phyloP scores from a whole-genome alignment of 352 stramenopile species.

The Globisporangium uncinulatum region DNA sequence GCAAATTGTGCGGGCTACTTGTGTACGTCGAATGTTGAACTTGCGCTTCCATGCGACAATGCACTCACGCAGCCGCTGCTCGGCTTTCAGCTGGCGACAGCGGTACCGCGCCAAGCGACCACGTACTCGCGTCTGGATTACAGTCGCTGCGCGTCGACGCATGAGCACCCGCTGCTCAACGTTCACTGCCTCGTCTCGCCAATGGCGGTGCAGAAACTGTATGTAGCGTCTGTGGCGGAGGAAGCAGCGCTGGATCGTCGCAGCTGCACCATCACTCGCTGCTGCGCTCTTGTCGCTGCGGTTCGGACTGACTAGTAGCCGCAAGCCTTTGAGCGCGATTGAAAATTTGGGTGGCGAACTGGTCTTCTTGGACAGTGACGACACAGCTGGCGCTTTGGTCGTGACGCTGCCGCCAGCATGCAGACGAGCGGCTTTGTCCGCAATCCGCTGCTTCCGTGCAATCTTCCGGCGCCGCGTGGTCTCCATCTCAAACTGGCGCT shows the following conservation, averaged over 20 bases:
- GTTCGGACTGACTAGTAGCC: background rate
- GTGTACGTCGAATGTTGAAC: slow-evolving; percentile 11
- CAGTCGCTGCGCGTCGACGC: slow-evolving; percentile 22
- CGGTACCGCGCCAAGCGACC: slow-evolving; percentile 20
- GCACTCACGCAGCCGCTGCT: slow-evolving; percentile 20
- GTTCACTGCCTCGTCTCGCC: slow-evolving; percentile 19
- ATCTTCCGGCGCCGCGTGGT: slow-evolving; percentile 25
- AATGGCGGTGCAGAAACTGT: slow-evolving; percentile 12
- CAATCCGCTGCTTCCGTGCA: slow-evolving; percentile 18
- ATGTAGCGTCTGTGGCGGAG: slow-evolving; percentile 13
- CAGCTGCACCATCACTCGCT: background rate
- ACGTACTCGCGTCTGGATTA: slow-evolving; percentile 30
- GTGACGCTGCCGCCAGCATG: background rate
- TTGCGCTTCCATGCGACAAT: slow-evolving; percentile 35
- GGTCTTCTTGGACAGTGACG: background rate
- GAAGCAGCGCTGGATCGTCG: slow-evolving; percentile 27
- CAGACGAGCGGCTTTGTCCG: slow-evolving; percentile 16
- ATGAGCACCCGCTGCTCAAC: slow-evolving; percentile 24
- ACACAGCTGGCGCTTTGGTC: background rate
- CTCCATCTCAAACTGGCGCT: slow-evolving; percentile 32
- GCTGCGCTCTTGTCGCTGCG: background rate
- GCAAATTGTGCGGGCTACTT: slow-evolving; percentile 24
- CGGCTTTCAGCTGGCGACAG: slow-evolving; percentile 18
- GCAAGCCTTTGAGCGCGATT: slow-evolving; percentile 6
- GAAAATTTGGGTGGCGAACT: background rate